Evolutionary conservation across 768 basidiomycete genomes (phyloP).

Genomic region (Naganishia vaughanmartiniae): DNA sequence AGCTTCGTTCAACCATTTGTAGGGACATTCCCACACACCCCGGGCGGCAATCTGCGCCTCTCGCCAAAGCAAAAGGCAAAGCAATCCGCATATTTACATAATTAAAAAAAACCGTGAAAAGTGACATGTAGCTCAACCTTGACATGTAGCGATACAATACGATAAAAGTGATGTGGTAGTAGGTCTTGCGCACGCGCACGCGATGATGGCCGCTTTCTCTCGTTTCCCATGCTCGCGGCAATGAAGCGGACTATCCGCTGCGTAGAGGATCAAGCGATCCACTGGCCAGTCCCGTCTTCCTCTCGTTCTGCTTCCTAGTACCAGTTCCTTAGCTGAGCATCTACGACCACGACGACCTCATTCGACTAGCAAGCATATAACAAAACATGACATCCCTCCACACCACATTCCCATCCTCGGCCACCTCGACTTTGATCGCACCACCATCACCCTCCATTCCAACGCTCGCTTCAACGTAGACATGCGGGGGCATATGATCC

Average conservation of each 20-base stretch:
- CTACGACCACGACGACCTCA: background rate
- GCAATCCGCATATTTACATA: background rate
- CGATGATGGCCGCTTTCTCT: background rate
- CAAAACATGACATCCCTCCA: background rate
- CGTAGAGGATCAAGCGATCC: background rate
- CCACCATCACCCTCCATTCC: background rate
- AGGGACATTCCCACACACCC: conserved; percentile 9
- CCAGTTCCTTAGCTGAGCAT: background rate
- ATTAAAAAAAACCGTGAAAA: background rate
- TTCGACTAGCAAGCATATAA: background rate
- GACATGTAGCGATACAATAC: conserved; percentile 24
- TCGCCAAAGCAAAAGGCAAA: background rate
- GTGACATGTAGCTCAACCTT: conserved; percentile 23
- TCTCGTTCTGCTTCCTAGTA: background rate
- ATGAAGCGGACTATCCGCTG: no score
- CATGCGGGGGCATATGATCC: background rate
- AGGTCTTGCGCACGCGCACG: background rate
- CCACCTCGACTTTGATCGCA: background rate
- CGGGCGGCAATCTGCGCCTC: no score
- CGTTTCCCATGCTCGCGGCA: no score
- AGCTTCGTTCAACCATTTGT: conserved; percentile 23
- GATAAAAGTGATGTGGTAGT: background rate
- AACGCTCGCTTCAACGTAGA: background rate
- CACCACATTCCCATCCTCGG: background rate
- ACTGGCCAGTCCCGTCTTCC: background rate